Evolutionary conservation across 2,329 filamentous ascomycete species (phyloP), one percentile per base, ranked within the genome.

Genomic region (Phyllachora maydis): DNA sequence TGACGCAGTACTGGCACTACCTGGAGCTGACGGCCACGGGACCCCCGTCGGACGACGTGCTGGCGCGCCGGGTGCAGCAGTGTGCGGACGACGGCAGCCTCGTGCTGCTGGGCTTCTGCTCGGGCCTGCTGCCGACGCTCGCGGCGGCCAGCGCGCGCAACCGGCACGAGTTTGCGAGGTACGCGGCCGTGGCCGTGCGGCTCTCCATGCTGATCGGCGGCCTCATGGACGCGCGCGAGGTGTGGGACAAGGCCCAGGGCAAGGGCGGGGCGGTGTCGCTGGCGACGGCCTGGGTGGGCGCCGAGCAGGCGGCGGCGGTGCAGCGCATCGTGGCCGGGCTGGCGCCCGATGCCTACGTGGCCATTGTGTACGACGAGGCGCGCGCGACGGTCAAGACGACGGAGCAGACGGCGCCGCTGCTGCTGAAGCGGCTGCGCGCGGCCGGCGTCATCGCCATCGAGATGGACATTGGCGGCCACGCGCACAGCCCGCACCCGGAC

Each of bases 101-200:
- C n/a, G n/a, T n/a, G n/a, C n/a, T n/a, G n/a, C n/a, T 33, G 10
- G 52, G 52, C 0, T 45, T 54, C 24, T 56, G 52, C 17, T 42
- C 41, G 1, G 51, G 52, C 0, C 24, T 53, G 2, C 23, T 56
- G n/a, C 40, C 32, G 19, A 45, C 52, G 5, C 26, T 45, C 8
- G 46, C 47, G 0, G 43, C 50, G 1, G 36, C 49, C 0, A 35
- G 40, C 28, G 33, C 44, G 10, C 6, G 19, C 2, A 41, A 33
- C 14, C 21, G 23, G 2, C 18, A 26, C 0, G 35, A 50, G 1
- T 33, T 56, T n/a, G 22, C 39, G 14, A 26, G 33, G 6, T 40
- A 50, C 28, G 49, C 44, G 1, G 40, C 46, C 3, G 38, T 34
- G 0, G 50, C 50, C 0, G 22, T 56, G 3, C 40, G 49, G 0